phyloP scores from a whole-genome alignment of 2,329 filamentous ascomycete species.

The Cordyceps militaris region DNA sequence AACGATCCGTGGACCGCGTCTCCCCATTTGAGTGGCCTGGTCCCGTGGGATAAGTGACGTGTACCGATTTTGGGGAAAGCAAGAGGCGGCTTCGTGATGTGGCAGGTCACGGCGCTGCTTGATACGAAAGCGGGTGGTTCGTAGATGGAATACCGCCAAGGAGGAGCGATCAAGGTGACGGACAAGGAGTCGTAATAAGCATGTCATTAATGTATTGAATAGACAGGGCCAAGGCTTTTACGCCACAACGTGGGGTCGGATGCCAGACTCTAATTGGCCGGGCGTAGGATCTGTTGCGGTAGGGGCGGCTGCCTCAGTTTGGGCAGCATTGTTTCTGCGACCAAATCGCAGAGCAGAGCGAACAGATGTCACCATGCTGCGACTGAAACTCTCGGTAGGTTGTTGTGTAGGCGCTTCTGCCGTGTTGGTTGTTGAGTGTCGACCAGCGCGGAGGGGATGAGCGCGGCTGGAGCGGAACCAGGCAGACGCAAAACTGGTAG shows the following conservation, averaged over 20 bases:
- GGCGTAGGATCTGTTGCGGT: slow-evolving; percentile 30
- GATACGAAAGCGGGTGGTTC: background rate
- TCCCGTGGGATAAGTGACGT: background rate
- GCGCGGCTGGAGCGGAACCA: slow-evolving; percentile 26
- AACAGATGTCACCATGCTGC: slow-evolving; percentile 26
- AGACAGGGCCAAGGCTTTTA: background rate
- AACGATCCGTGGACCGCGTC: background rate
- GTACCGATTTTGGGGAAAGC: background rate
- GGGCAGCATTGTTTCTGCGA: slow-evolving; percentile 20
- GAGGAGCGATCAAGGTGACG: background rate
- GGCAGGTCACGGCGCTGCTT: background rate
- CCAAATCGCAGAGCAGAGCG: slow-evolving; percentile 28
- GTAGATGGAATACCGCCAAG: background rate
- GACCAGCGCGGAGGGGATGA: background rate
- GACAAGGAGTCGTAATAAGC: background rate
- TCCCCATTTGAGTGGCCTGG: background rate
- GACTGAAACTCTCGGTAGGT: slow-evolving; percentile 15
- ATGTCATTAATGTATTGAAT: background rate
- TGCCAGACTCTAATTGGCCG: slow-evolving; percentile 40
- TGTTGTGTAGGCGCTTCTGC: background rate
- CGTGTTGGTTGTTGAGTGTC: slow-evolving; percentile 1
- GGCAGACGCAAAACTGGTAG: slow-evolving; percentile 33
- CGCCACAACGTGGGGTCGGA: background rate
- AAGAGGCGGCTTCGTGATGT: background rate
- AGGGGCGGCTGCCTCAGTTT: slow-evolving; percentile 14